Evolutionary conservation across 345 rosid species (phyloP).

Genomic region (Rubroshorea leprosula): DNA sequence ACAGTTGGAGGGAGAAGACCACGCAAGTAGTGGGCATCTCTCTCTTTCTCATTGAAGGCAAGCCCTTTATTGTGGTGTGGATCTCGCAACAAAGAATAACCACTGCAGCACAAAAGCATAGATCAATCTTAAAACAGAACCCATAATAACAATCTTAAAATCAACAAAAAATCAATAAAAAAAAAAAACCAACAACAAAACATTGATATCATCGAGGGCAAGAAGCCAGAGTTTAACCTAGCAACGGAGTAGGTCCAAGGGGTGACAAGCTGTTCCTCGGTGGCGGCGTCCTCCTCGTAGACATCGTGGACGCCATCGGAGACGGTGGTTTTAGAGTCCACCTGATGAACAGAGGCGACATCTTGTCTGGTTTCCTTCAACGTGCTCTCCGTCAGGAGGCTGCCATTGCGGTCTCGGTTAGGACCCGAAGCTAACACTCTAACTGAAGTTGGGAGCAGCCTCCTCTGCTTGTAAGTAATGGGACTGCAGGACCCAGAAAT

Average conservation of each 20-base stretch:
- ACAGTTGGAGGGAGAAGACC: constrained; percentile 94
- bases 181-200: neutral
- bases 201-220: constrained; percentile 8
- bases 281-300: constrained; percentile 63
- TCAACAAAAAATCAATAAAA: neutral
- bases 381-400: constrained; percentile 40
- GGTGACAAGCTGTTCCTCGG: constrained; percentile 69
- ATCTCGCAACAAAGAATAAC: constrained; percentile 88
- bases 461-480: constrained; percentile 31
- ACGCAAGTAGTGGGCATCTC: constrained; percentile 83
- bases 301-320: constrained; percentile 59
- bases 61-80: constrained; percentile 98
- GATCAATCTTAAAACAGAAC: too few relatives aligned
- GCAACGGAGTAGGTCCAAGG: constrained; percentile 86
- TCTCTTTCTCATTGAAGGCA: constrained; percentile 76
- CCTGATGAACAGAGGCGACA: constrained; percentile 32
- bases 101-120: constrained; percentile 47
- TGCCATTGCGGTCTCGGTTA: constrained; percentile 34
- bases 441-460: constrained; percentile 28
- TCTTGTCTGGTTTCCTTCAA: constrained; percentile 33
- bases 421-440: constrained; percentile 34
- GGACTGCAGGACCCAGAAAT: constrained; percentile 37
- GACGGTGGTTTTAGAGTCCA: constrained; percentile 39
- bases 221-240: constrained; percentile 34
- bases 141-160: too few relatives aligned